phyloP scores from a whole-genome alignment of 805 yeast genomes.

The Kockiozyma suomiensis region DNA sequence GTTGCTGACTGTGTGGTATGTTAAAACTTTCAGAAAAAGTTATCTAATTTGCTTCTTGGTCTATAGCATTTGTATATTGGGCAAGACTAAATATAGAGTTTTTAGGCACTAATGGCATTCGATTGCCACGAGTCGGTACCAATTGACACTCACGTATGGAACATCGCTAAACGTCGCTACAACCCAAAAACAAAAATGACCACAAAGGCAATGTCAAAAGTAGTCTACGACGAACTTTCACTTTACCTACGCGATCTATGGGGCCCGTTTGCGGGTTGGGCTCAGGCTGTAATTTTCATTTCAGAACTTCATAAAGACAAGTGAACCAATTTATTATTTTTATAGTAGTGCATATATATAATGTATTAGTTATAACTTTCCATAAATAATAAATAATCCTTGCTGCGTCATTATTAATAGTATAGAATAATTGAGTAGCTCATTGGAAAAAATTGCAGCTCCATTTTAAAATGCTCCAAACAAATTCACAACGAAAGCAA shows the following conservation, averaged over 20 bases:
- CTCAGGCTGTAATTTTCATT: conserved; percentile 65
- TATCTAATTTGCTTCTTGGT: not conserved
- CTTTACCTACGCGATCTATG: conserved; percentile 64
- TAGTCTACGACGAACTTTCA: conserved; percentile 59
- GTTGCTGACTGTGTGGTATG: conserved; percentile 87
- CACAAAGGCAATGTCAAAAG: conserved; percentile 52
- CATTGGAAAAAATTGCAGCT: not conserved
- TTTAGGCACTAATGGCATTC: conserved; percentile 74
- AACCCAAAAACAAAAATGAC: conserved; percentile 39
- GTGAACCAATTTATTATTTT: too few species aligned
- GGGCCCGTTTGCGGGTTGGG: conserved; percentile 98
- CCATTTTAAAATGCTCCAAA: conserved; percentile 1
- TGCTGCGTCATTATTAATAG: not conserved
- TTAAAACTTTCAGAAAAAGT: not conserved
- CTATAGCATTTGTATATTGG: too few species aligned
- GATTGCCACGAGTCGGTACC: conserved; percentile 89
- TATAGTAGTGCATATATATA: not conserved
- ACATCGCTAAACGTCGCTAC: conserved; percentile 54
- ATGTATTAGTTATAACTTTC: not conserved
- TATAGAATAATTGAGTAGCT: not conserved
- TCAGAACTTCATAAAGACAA: conserved; percentile 12
- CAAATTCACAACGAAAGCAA: not conserved
- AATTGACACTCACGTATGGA: conserved; percentile 92
- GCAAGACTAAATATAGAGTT: too few species aligned
- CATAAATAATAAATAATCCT: not conserved